A percentile compares a stretch with the other conserved stretches of the same genome.
phyloP scores from a whole-genome alignment of 345 rosid species.

The Lumnitzera littorea region DNA sequence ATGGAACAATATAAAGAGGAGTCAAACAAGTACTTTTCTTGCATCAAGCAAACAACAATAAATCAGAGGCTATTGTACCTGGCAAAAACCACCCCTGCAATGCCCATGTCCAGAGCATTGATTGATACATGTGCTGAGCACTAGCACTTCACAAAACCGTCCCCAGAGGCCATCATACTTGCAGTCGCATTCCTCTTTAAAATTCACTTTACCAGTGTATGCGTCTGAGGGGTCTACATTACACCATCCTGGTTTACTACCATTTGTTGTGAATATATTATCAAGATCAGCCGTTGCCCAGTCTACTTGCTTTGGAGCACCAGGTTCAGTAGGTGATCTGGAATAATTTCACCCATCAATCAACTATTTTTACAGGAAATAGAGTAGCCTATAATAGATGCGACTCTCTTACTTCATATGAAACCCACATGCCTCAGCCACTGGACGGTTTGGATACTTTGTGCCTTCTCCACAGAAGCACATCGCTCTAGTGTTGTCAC shows the following conservation, averaged over 20 bases:
- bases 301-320: slow-evolving; percentile 51
- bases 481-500: slow-evolving; percentile 91
- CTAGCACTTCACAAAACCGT: slow-evolving; percentile 78
- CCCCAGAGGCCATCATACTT: slow-evolving; percentile 90
- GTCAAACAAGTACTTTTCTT: background rate
- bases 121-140: slow-evolving; percentile 67
- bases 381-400: background rate
- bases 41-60: background rate
- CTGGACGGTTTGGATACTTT: slow-evolving; percentile 91
- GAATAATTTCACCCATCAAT: slow-evolving; percentile 14
- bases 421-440: slow-evolving; percentile 86
- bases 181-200: slow-evolving; percentile 90
- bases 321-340: slow-evolving; percentile 61
- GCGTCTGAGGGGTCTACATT: slow-evolving; percentile 84
- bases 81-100: slow-evolving; percentile 94
- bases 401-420: slow-evolving; percentile 46
- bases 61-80: slow-evolving; percentile 33
- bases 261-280: slow-evolving; percentile 62
- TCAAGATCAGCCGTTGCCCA: slow-evolving; percentile 82
- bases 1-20: too few relatives aligned
- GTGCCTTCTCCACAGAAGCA: slow-evolving; percentile 99
- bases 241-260: slow-evolving; percentile 89
- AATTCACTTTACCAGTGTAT: slow-evolving; percentile 45
- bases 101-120: slow-evolving; percentile 87
- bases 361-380: background rate